These are phyloP conservation scores for Dicorynia guianensis DNA, from an alignment of 306 rosid species.

Conservation along the genomic window DNA sequence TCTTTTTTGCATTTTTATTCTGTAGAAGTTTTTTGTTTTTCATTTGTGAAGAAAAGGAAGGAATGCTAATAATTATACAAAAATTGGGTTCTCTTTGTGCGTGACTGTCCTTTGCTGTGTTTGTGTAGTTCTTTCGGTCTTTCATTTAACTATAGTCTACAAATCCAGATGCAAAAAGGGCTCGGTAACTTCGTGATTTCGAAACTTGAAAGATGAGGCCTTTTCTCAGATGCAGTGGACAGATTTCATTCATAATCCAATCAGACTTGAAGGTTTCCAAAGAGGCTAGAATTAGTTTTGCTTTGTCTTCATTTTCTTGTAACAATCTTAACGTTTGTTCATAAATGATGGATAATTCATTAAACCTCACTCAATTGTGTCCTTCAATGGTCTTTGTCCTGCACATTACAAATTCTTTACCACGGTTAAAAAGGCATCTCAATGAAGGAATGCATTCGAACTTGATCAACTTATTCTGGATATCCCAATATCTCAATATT, in stretches of 20 bases:
- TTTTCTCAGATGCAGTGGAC: not conserved
- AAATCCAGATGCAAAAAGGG: too few relatives aligned
- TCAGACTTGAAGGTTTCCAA: not conserved
- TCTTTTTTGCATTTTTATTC: not conserved
- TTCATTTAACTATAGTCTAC: too few relatives aligned
- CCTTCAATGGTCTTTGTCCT: too few relatives aligned
- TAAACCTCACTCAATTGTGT: too few relatives aligned
- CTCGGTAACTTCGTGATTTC: too few relatives aligned
- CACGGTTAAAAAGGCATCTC: not conserved
- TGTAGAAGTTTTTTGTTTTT: slow-evolving; percentile 12
- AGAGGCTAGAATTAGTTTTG: not conserved
- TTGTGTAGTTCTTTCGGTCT: not conserved
- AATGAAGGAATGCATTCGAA: too few relatives aligned
- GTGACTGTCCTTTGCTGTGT: not conserved
- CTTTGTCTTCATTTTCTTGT: not conserved
- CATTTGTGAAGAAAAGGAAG: not conserved
- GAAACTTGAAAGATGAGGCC: too few relatives aligned
- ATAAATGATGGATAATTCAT: too few relatives aligned
- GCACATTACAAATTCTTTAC: not conserved
- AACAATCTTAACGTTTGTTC: not conserved
- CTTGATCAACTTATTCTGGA: too few relatives aligned
- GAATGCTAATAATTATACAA: not conserved
- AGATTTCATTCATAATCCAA: not conserved
- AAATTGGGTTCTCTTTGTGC: not conserved
- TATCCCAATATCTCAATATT: too few relatives aligned